Evolutionary conservation across 2,329 filamentous ascomycete species (phyloP).

Genomic region (Aspergillus sp.): DNA sequence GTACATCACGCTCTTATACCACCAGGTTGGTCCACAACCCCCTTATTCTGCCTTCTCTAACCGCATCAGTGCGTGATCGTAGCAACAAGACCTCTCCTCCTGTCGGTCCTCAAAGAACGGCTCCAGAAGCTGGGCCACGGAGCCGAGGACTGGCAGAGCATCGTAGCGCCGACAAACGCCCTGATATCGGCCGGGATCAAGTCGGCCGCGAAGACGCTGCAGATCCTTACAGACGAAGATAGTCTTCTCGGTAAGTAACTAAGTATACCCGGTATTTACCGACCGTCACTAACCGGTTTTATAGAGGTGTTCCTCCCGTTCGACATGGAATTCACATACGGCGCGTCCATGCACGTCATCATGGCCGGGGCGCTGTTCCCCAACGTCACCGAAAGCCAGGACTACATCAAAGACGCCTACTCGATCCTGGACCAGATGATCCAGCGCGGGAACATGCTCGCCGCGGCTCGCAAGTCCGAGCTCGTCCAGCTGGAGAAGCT

Average conservation of each 20-base stretch:
- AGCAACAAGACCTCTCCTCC: slow-evolving; percentile 39
- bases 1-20: slow-evolving; percentile 41
- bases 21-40: slow-evolving; percentile 30
- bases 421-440: slow-evolving; percentile 37
- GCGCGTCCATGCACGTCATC: slow-evolving; percentile 34
- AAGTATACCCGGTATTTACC: neutral
- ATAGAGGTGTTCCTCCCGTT: slow-evolving; percentile 41
- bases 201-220: slow-evolving; percentile 41
- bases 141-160: slow-evolving; percentile 32
- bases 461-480: slow-evolving; percentile 30
- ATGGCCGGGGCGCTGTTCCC: slow-evolving; percentile 42
- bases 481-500: slow-evolving; percentile 26
- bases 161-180: slow-evolving; percentile 34
- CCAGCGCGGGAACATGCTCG: slow-evolving; percentile 33
- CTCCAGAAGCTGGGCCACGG: slow-evolving; percentile 28
- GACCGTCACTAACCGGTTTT: neutral
- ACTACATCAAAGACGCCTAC: slow-evolving; percentile 20
- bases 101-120: slow-evolving; percentile 41
- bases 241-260: slow-evolving; percentile 34
- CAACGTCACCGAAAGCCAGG: slow-evolving; percentile 24
- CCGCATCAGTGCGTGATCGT: slow-evolving; percentile 36
- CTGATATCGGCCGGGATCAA: slow-evolving; percentile 44
- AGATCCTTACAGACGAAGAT: slow-evolving; percentile 39
- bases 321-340: slow-evolving; percentile 41
- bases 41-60: neutral